Base-by-base conservation (phyloP, 2,329 filamentous ascomycete species). In the Fusarium marasasianum region DNA sequence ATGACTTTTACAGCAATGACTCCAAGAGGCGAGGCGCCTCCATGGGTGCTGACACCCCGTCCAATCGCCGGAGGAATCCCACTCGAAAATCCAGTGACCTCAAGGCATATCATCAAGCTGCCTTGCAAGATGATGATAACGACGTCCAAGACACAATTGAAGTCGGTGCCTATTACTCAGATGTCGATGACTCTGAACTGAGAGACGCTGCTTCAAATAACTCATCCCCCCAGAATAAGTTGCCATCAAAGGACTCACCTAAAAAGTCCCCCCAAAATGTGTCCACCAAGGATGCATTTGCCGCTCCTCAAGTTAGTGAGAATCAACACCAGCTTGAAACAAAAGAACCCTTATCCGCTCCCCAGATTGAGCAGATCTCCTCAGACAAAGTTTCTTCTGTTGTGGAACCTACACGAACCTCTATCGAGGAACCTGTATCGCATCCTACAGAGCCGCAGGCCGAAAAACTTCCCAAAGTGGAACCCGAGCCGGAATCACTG, bases 91-190 rank as follows among this genome's bases (percentile, higher is more conserved):
- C 79, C 13, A 73, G 80, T 57, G 81, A 83, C 64, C 53, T 79
- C 40, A 79, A 77, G 69, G 71, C 79, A 55, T 82, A 82, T 73
- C 78, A 58, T 53, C 78, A 80, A 48, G 72, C 77, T 71, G 69
- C 77, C 70, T 35, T 77, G 10, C 77, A 80, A 26, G 78, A 79
- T 24, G 84, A 86, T 57, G 84, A 87, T 66, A 86, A 86, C 35
- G 85, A 88, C 48, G 86, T 89, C 35, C 85, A 88, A 77, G 88
- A 90, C 76, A 89, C 87, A 20, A 90, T 90, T 68, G 86, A 90
- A 75, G 88, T 90, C 55, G 86, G 87, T 53, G 85, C 86, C 45
- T 80, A 79, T 38, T 80, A 78, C 47, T 80, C 81, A 35, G 81
- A 82, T 56, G 66, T 77, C 57, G 79, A 80, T 48, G 79, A 80